phyloP scores from a whole-genome alignment of 2,329 filamentous ascomycete species.

The Colletotrichum simmondsii region DNA sequence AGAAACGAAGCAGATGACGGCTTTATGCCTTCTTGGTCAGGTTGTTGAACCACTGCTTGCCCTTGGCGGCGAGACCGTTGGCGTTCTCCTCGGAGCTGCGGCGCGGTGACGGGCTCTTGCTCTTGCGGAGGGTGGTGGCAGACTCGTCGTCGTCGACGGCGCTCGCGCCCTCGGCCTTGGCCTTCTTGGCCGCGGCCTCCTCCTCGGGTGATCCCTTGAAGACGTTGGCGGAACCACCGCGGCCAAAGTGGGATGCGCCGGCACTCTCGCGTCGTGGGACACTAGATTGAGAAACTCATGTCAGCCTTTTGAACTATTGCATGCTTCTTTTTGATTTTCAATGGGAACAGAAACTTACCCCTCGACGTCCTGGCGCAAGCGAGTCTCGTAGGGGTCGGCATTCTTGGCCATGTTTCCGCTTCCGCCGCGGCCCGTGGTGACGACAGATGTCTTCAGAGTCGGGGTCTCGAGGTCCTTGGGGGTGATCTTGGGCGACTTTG shows the following conservation, averaged over 20 bases:
- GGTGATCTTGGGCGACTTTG: constrained; percentile 57
- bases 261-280: constrained; percentile 66
- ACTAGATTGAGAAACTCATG: constrained; percentile 44
- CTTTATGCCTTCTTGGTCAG: constrained; percentile 59
- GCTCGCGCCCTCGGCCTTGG: constrained; percentile 40
- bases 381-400: constrained; percentile 78
- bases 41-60: constrained; percentile 61
- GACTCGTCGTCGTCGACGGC: constrained; percentile 45
- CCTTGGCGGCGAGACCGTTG: constrained; percentile 51
- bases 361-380: constrained; percentile 85
- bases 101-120: constrained; percentile 19
- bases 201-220: constrained; percentile 60
- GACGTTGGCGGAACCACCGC: constrained; percentile 81
- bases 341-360: constrained; percentile 59
- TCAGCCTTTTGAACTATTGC: constrained; percentile 20
- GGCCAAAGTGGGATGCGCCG: constrained; percentile 74
- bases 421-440: constrained; percentile 91
- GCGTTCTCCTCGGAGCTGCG: constrained; percentile 35
- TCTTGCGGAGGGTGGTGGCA: constrained; percentile 35
- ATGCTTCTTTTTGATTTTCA: constrained; percentile 24
- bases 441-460: constrained; percentile 82
- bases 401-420: constrained; percentile 86
- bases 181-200: constrained; percentile 42
- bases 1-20: not conserved
- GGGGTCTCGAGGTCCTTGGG: constrained; percentile 82